Percentiles rank a stretch among this genome's conserved stretches.
Evolutionary conservation across 352 stramenopile genomes (phyloP).

Genomic region (Globisporangium yorkense): DNA sequence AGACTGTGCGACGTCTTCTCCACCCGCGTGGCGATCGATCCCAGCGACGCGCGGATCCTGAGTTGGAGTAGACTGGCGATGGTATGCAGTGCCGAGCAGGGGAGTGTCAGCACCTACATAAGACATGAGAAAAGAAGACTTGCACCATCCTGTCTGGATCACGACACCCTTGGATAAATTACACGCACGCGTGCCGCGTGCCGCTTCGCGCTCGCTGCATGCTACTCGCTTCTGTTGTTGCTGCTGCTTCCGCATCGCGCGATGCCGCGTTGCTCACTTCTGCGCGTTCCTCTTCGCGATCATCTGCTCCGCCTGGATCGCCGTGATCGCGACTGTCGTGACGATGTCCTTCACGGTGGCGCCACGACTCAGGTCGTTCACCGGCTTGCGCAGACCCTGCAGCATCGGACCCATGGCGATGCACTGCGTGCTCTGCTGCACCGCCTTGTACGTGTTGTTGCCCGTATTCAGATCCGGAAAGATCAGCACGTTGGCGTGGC

Average conservation of each 20-base stretch:
- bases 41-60: too few species aligned
- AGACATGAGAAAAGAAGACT: too few species aligned
- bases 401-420: conserved; percentile 87
- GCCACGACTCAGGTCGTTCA: conserved; percentile 87
- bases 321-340: conserved; percentile 85
- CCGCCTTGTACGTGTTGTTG: conserved; percentile 90
- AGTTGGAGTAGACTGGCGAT: too few species aligned
- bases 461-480: conserved; percentile 87
- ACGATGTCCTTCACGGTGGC: conserved; percentile 89
- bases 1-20: too few species aligned
- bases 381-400: conserved; percentile 81
- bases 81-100: too few species aligned
- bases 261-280: too few species aligned
- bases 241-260: not conserved
- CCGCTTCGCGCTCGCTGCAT: too few species aligned
- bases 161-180: too few species aligned
- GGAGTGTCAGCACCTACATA: too few species aligned
- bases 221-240: not conserved
- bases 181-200: too few species aligned
- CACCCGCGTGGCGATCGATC: too few species aligned
- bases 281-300: conserved; percentile 20
- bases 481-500: conserved; percentile 80
- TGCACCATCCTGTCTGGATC: too few species aligned
- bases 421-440: conserved; percentile 72
- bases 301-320: conserved; percentile 78